Evolutionary conservation across 441 rosid species (phyloP).

Genomic region (Breynia disticha): DNA sequence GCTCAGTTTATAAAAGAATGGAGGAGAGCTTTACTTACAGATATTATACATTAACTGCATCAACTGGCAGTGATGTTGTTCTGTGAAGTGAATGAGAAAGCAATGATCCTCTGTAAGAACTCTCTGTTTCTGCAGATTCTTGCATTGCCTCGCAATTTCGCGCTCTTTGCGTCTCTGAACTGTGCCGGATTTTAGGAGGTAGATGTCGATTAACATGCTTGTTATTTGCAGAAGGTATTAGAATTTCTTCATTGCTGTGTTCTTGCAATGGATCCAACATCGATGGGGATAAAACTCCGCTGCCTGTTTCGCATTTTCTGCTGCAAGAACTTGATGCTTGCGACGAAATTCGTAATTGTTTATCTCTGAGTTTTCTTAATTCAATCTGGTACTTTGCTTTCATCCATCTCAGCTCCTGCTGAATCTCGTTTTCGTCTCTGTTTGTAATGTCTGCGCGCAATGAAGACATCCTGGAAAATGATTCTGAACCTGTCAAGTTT

Average conservation of each 20-base stretch:
- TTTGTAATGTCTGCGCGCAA: conserved; percentile 23
- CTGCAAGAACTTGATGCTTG: conserved; percentile 15
- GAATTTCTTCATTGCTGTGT: conserved; percentile 9
- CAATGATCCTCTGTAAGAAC: conserved; percentile 27
- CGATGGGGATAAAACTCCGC: conserved; percentile 10
- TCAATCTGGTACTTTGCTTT: conserved; percentile 59
- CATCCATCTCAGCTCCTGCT: conserved; percentile 61
- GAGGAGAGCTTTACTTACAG: conserved; percentile 1
- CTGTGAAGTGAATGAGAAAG: conserved; percentile 49
- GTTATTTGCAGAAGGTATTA: conserved; percentile 8
- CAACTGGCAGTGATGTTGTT: conserved; percentile 62
- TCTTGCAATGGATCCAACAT: conserved; percentile 12
- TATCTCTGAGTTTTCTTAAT: conserved; percentile 45
- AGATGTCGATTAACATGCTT: conserved; percentile 14
- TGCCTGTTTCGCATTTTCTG: conserved; percentile 10
- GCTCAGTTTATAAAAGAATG: conserved; percentile 27
- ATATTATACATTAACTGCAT: conserved; percentile 51
- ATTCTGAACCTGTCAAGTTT: conserved; percentile 24
- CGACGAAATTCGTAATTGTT: conserved; percentile 24
- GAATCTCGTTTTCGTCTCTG: conserved; percentile 33
- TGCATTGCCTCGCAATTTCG: conserved; percentile 18
- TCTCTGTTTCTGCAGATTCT: conserved; percentile 18
- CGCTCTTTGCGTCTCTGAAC: conserved; percentile 23
- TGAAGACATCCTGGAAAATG: conserved; percentile 28
- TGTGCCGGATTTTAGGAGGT: conserved; percentile 18